phyloP scores from a whole-genome alignment of 164 flowering plant genomes.

The Vitis riparia region DNA sequence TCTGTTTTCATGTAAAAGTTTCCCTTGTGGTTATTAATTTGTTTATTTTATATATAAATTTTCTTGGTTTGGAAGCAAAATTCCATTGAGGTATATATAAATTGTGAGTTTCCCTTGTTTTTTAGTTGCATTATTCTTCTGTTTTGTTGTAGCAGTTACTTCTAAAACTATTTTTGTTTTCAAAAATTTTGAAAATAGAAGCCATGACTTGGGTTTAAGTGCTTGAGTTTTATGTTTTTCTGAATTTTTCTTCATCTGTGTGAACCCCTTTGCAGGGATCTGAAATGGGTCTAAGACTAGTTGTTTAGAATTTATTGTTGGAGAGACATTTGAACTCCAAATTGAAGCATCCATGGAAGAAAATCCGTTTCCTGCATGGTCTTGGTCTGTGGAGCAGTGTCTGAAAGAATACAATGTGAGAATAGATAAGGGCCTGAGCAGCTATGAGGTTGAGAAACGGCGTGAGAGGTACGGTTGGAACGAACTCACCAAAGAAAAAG shows the following conservation, averaged over 20 bases:
- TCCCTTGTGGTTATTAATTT: too few relatives aligned
- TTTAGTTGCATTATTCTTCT: too few relatives aligned
- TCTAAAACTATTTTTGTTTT: too few relatives aligned
- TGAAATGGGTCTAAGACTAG: constrained; percentile 6
- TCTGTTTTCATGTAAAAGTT: too few relatives aligned
- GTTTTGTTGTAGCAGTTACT: too few relatives aligned
- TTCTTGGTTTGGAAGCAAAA: too few relatives aligned
- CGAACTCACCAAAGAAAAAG: constrained; percentile 78
- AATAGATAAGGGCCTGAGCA: constrained; percentile 65
- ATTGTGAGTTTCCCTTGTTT: too few relatives aligned
- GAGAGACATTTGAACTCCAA: constrained; percentile 8
- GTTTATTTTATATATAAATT: too few relatives aligned
- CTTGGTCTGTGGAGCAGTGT: constrained; percentile 82
- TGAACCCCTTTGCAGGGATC: constrained; percentile 15
- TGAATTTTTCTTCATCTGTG: neutral
- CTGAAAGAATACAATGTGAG: constrained; percentile 72
- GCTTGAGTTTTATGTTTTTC: neutral
- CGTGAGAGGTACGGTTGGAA: constrained; percentile 74
- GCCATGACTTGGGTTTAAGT: neutral
- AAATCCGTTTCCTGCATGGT: constrained; percentile 74
- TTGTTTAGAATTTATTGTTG: constrained; percentile 1
- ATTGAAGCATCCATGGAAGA: constrained; percentile 51
- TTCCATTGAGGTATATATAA: too few relatives aligned
- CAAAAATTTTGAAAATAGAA: too few relatives aligned
- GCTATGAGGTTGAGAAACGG: constrained; percentile 66